Evolutionary conservation across 164 flowering plant genomes (phyloP).

Genomic region (Magnolia kwangsiensis): DNA sequence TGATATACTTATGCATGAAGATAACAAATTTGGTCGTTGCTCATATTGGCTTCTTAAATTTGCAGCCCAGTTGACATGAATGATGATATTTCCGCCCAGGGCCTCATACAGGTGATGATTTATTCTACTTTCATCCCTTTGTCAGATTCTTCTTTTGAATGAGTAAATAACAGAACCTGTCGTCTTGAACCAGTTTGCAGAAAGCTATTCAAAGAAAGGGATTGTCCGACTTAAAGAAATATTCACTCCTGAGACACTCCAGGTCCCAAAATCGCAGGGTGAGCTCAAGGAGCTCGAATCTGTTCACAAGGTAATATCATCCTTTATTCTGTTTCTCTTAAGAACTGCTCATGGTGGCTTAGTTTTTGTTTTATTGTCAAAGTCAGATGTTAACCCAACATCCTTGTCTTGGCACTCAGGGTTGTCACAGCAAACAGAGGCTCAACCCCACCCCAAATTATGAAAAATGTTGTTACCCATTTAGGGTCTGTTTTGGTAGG

Average conservation of each 20-base stretch:
- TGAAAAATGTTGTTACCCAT: too few relatives aligned
- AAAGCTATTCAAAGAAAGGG: constrained; percentile 60
- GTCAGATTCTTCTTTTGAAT: background rate
- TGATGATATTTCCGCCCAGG: constrained; percentile 83
- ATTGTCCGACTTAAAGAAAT: constrained; percentile 83
- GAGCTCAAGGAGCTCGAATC: constrained; percentile 89
- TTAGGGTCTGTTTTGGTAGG: too few relatives aligned
- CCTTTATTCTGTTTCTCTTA: background rate
- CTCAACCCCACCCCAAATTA: too few relatives aligned
- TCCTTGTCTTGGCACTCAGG: too few relatives aligned
- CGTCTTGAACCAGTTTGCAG: constrained; percentile 64
- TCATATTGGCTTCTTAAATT: background rate
- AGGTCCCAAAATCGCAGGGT: constrained; percentile 64
- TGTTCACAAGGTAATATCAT: constrained; percentile 73
- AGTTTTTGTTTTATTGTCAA: background rate
- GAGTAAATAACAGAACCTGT: constrained; percentile 12
- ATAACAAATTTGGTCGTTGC: too few relatives aligned
- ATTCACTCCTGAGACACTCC: constrained; percentile 78
- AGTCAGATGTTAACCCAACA: too few relatives aligned
- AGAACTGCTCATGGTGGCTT: background rate
- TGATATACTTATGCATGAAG: too few relatives aligned
- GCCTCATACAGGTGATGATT: constrained; percentile 71
- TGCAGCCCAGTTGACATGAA: constrained; percentile 90
- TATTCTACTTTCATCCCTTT: background rate
- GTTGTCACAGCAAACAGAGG: too few relatives aligned